These are phyloP conservation scores for Pulveroboletus sp. DNA, from an alignment of 768 basidiomycete species.

Conservation along the genomic window DNA sequence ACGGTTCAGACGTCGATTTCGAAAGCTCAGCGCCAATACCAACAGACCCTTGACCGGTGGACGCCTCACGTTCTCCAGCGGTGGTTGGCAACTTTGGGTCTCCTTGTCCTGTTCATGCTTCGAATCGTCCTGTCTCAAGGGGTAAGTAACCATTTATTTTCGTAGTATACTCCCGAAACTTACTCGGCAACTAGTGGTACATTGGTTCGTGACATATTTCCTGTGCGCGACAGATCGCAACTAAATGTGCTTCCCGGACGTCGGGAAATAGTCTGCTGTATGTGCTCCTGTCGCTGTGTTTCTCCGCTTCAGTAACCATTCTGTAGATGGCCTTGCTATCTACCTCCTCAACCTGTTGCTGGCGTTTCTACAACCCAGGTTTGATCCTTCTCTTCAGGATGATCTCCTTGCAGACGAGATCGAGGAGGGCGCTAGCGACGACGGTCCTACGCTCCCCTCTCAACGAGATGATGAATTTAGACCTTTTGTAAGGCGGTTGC, in stretches of 20 bases:
- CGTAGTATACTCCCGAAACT: background rate
- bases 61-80: constrained; percentile 88
- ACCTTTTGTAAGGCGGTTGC: constrained; percentile 91
- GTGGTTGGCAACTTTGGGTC: constrained; percentile 73
- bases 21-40: constrained; percentile 72
- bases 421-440: constrained; percentile 80
- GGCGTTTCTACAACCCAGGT: constrained; percentile 96
- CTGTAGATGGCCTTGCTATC: constrained; percentile 81
- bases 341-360: constrained; percentile 94
- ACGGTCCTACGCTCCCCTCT: constrained; percentile 53
- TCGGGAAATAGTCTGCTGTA: constrained; percentile 57
- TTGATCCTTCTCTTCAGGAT: constrained; percentile 93
- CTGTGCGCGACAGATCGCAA: background rate
- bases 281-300: constrained; percentile 27
- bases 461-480: constrained; percentile 91
- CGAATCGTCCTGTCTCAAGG: constrained; percentile 88
- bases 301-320: constrained; percentile 1
- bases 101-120: constrained; percentile 73
- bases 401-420: constrained; percentile 93
- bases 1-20: constrained; percentile 23
- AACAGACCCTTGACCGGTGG: constrained; percentile 84
- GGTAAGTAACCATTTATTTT: constrained; percentile 42
- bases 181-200: constrained; percentile 62
- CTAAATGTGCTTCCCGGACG: background rate
- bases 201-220: constrained; percentile 58